Percentiles rank a stretch among this genome's conserved stretches.
Evolutionary conservation across 352 stramenopile species (phyloP).

Genomic region (Phytophthora sojae): DNA sequence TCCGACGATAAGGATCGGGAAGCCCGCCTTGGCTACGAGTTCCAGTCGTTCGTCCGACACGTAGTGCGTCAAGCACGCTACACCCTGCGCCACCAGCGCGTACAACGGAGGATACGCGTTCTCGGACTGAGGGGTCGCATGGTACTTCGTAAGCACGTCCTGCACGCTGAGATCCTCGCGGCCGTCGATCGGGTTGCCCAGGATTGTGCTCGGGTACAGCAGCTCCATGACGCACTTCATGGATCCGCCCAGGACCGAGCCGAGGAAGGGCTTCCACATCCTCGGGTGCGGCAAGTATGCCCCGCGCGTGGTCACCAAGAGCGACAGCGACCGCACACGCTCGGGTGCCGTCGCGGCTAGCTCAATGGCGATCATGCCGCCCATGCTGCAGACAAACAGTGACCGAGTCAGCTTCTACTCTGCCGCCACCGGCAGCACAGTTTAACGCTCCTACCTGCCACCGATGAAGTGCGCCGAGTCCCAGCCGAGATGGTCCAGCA

Average conservation of each 20-base stretch:
- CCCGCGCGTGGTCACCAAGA: slow-evolving; percentile 47
- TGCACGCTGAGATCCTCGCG: slow-evolving; percentile 40
- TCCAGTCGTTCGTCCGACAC: slow-evolving; percentile 58
- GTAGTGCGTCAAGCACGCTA: slow-evolving; percentile 61
- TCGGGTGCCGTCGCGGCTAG: slow-evolving; percentile 36
- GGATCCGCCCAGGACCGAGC: slow-evolving; percentile 31
- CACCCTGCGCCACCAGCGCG: slow-evolving; percentile 50
- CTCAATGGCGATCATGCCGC: slow-evolving; percentile 58
- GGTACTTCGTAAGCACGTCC: slow-evolving; percentile 44
- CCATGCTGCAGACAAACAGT: slow-evolving; percentile 40
- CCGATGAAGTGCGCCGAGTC: slow-evolving; percentile 46
- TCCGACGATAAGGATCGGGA: slow-evolving; percentile 61
- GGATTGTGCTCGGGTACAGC: slow-evolving; percentile 37
- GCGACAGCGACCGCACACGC: slow-evolving; percentile 44
- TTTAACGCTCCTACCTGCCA: slow-evolving; percentile 27
- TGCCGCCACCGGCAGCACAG: too few species aligned
- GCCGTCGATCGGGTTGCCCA: slow-evolving; percentile 33
- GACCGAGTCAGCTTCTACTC: neutral
- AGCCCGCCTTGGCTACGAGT: slow-evolving; percentile 44
- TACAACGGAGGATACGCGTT: slow-evolving; percentile 32
- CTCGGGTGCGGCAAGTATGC: slow-evolving; percentile 32
- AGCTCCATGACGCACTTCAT: slow-evolving; percentile 40
- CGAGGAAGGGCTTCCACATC: slow-evolving; percentile 42
- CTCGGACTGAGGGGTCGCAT: slow-evolving; percentile 35
- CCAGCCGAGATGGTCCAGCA: slow-evolving; percentile 57